These are phyloP conservation scores for Echinochloa phyllopogon DNA, from an alignment of 176 grass and related monocot species.

Conservation along the genomic window DNA sequence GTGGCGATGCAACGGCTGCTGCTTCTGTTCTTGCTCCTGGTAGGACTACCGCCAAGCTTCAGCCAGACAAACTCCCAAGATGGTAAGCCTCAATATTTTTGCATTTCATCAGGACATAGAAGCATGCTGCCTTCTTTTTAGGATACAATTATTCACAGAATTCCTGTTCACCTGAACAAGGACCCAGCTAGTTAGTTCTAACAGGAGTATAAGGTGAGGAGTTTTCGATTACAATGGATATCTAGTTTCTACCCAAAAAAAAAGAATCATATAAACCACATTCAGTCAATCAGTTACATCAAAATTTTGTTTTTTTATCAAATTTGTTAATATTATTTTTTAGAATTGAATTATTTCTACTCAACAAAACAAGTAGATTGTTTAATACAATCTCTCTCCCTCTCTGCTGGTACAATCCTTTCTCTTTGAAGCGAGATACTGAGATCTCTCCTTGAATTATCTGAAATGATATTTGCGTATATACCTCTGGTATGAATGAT, in stretches of 20 bases:
- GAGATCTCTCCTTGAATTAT: constrained; percentile 23
- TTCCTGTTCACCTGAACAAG: constrained; percentile 30
- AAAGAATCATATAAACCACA: neutral
- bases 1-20: constrained; percentile 49
- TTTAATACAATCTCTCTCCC: neutral
- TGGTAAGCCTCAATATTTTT: constrained; percentile 59
- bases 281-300: neutral
- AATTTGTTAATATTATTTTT: neutral
- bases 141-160: neutral
- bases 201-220: neutral
- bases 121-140: constrained; percentile 2
- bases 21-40: constrained; percentile 59
- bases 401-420: neutral
- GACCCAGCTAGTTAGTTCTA: constrained; percentile 17
- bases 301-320: constrained; percentile 14
- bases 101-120: constrained; percentile 11
- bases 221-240: constrained; percentile 3
- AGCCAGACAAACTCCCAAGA: constrained; percentile 70
- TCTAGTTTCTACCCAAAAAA: neutral
- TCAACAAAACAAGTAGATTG: neutral
- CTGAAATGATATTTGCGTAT: neutral
- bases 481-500: constrained; percentile 16
- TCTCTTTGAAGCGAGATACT: constrained; percentile 15
- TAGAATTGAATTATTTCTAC: neutral
- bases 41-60: constrained; percentile 41